Evolutionary conservation across 495 filamentous ascomycete genomes (phyloP).

Genomic region (Podospora australis): DNA sequence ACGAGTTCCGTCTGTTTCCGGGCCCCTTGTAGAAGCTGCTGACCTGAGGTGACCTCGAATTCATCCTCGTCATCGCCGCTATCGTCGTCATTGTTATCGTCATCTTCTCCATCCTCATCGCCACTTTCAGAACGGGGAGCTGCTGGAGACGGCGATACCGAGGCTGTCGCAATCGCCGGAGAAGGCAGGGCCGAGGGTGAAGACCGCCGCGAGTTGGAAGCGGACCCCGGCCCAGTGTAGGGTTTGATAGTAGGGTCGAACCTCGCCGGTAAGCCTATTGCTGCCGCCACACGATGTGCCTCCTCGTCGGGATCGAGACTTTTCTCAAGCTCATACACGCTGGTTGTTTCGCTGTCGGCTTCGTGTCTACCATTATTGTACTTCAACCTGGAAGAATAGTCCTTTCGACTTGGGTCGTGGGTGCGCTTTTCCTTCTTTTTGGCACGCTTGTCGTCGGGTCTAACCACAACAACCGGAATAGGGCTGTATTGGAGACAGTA

Average conservation of each 20-base stretch:
- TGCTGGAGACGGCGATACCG: slow-evolving; percentile 15
- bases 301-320: slow-evolving; percentile 52
- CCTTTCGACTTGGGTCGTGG: slow-evolving; percentile 68
- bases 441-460: slow-evolving; percentile 79
- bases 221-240: slow-evolving; percentile 15
- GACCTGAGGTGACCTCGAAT: slow-evolving; percentile 39
- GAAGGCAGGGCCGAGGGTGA: slow-evolving; percentile 23
- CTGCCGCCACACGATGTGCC: slow-evolving; percentile 63
- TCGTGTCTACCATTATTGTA: slow-evolving; percentile 55
- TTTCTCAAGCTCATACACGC: slow-evolving; percentile 41
- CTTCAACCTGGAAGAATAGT: slow-evolving; percentile 74
- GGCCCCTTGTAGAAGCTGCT: slow-evolving; percentile 20
- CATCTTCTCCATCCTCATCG: slow-evolving; percentile 38
- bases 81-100: slow-evolving; percentile 31
- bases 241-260: slow-evolving; percentile 52
- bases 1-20: slow-evolving; percentile 14
- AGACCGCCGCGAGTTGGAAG: slow-evolving; percentile 23
- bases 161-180: slow-evolving; percentile 17
- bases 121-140: slow-evolving; percentile 30
- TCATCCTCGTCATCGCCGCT: slow-evolving; percentile 45
- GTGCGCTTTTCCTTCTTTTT: slow-evolving; percentile 89
- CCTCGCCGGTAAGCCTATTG: slow-evolving; percentile 56
- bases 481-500: slow-evolving; percentile 95
- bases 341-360: slow-evolving; percentile 41
- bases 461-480: slow-evolving; percentile 93